phyloP scores from a whole-genome alignment of 2,329 filamentous ascomycete genomes.

The Sordariomycetes sp. region DNA sequence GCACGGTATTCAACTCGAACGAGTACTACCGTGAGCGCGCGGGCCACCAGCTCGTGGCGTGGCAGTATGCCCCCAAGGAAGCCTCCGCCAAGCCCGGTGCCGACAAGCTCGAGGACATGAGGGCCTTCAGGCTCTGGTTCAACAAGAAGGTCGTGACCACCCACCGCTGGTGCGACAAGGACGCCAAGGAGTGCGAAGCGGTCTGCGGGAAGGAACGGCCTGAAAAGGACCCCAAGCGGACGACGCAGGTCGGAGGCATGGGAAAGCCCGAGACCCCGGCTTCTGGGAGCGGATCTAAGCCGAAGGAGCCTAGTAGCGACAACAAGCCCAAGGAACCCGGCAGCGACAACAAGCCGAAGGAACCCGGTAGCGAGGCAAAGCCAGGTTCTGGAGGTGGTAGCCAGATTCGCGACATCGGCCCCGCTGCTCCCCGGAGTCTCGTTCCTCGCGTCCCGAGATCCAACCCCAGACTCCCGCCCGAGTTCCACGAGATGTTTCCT shows the following conservation, averaged over 20 bases:
- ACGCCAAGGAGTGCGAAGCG: background rate
- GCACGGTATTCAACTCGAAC: background rate
- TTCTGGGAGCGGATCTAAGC: background rate
- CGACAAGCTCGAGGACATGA: background rate
- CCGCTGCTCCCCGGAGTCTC: background rate
- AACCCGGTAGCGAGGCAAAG: background rate
- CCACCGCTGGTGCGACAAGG: background rate
- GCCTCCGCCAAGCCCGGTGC: background rate
- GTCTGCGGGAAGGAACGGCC: background rate
- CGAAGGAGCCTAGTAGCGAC: background rate
- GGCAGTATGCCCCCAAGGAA: constrained; percentile 1
- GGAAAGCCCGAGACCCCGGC: background rate
- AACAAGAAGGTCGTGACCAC: constrained; percentile 1
- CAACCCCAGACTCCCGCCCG: background rate
- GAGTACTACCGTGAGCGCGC: background rate
- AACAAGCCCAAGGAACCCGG: background rate
- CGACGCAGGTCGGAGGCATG: background rate
- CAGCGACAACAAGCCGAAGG: background rate
- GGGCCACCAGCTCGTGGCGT: background rate
- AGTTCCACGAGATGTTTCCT: background rate
- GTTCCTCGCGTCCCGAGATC: background rate
- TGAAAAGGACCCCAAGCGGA: background rate
- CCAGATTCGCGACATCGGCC: background rate
- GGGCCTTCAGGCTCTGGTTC: background rate
- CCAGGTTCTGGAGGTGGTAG: no score